A percentile compares a stretch with the other conserved stretches of the same genome.
Conservation (phyloP, 2,329 filamentous ascomycete species). For the Xylariaceae sp. region DNA sequence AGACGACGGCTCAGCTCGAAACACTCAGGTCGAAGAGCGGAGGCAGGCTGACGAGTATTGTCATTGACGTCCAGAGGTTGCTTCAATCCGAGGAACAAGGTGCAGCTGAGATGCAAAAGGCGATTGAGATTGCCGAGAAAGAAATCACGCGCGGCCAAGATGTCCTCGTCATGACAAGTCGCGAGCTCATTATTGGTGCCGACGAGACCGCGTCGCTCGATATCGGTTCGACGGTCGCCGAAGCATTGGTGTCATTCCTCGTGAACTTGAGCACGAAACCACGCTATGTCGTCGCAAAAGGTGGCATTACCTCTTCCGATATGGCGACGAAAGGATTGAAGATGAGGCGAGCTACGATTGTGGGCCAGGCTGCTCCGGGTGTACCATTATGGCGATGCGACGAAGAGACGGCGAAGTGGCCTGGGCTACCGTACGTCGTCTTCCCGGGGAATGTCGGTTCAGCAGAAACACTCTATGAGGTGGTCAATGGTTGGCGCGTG, state of each 20-base stretch:
- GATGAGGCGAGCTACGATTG: conserved; percentile 52
- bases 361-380: conserved; percentile 56
- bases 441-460: conserved; percentile 24
- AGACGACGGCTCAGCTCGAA: conserved; percentile 55
- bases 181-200: conserved; percentile 47
- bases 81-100: conserved; percentile 37
- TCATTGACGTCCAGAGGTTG: conserved; percentile 47
- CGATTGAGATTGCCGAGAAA: conserved; percentile 35
- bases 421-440: conserved; percentile 46
- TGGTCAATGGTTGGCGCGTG: neutral
- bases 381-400: conserved; percentile 61
- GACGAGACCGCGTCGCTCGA: conserved; percentile 51
- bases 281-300: conserved; percentile 57
- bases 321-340: conserved; percentile 55
- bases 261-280: conserved; percentile 45
- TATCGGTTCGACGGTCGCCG: conserved; percentile 53
- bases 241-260: conserved; percentile 50
- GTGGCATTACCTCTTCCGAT: conserved; percentile 59
- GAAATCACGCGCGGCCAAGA: conserved; percentile 46
- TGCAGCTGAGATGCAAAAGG: conserved; percentile 31
- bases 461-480: conserved; percentile 30
- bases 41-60: conserved; percentile 42
- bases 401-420: conserved; percentile 49
- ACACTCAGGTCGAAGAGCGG: conserved; percentile 39
- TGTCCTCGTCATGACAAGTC: conserved; percentile 58